Evolutionary conservation across 2,329 filamentous ascomycete genomes (phyloP), one percentile per base, ranked within the genome.

Genomic region (Dactylellina parvicollis): DNA sequence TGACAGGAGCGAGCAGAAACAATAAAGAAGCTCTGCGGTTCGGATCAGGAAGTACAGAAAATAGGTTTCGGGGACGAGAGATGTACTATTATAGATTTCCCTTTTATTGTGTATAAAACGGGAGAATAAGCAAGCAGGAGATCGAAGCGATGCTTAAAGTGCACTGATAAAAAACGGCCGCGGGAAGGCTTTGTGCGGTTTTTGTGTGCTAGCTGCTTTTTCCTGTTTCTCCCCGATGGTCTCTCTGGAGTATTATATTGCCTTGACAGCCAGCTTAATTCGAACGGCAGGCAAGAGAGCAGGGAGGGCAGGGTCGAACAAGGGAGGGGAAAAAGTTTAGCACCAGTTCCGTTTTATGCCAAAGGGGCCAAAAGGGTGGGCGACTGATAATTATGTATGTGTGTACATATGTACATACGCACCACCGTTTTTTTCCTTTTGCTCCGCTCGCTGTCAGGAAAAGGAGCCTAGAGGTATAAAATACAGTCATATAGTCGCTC

Each of bases 131-230:
- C 69, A 73, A 73, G 54, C 69, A 72, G 66, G 24, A 66, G 50
- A 66, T 66, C 49, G 61, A 56, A 73, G 69, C 69, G 69, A 73
- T 73, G 60, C 60, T 73, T 73, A 73, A 56, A 65, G 40, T 73
- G 69, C 69, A 73, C 54, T 73, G 69, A 73, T 73, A 66, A 73
- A 70, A 71, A 73, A 73, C 69, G 60, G 60, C 60, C 69, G 69
- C 69, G 69, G 69, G 60, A 38, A 66, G 60, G 60, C 69, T 73
- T 73, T 66, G 69, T 73, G 54, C 60, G 60, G 60, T 73, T 66
- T 66, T 73, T 73, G 69, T 73, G 69, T 60, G 67, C 59, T 60
- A 60, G 38, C 52, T 55, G 34, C 56, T 54, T 73, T 67, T 55
- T 55, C 44, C 42, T 54, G 34, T 61, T 69, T 61, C 55, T 61